A percentile compares a stretch with the other conserved stretches of the same genome.
These are phyloP conservation scores for Sanghuangporus sanghuang DNA, from an alignment of 1,284 basidiomycete species.

Conservation along the genomic window DNA sequence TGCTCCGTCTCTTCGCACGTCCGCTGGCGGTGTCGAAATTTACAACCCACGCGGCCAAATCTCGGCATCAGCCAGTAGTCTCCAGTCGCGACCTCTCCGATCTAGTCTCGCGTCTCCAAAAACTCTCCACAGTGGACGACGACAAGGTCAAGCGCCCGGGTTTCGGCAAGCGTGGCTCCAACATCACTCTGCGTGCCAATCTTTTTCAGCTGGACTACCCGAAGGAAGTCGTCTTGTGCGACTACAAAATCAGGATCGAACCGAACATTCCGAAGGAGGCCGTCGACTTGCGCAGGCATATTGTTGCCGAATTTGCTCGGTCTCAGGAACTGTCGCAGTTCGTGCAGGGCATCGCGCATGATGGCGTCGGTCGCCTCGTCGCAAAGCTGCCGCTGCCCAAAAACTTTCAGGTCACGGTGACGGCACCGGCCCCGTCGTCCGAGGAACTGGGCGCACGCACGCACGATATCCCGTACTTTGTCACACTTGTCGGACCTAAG, in stretches of 20 bases:
- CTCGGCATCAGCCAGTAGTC: neutral
- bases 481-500: constrained; percentile 44
- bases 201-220: constrained; percentile 56
- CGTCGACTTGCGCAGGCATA: constrained; percentile 35
- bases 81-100: neutral
- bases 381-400: constrained; percentile 46
- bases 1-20: neutral
- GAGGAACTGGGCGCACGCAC: constrained; percentile 50
- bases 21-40: neutral
- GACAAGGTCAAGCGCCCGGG: constrained; percentile 44
- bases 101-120: neutral
- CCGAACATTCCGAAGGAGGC: constrained; percentile 43
- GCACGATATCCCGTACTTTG: constrained; percentile 42
- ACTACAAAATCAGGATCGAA: constrained; percentile 54
- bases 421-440: constrained; percentile 30
- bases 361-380: constrained; percentile 51
- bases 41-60: neutral
- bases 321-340: constrained; percentile 37
- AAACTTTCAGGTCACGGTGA: constrained; percentile 43
- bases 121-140: constrained; percentile 13
- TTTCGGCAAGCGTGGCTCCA: constrained; percentile 52
- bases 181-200: constrained; percentile 55
- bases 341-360: constrained; percentile 51
- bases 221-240: constrained; percentile 42
- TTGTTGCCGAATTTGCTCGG: constrained; percentile 55